A percentile compares a stretch with the other conserved stretches of the same genome.
phyloP scores from a whole-genome alignment of 495 filamentous ascomycete genomes.

The Lophiotrema nucula region DNA sequence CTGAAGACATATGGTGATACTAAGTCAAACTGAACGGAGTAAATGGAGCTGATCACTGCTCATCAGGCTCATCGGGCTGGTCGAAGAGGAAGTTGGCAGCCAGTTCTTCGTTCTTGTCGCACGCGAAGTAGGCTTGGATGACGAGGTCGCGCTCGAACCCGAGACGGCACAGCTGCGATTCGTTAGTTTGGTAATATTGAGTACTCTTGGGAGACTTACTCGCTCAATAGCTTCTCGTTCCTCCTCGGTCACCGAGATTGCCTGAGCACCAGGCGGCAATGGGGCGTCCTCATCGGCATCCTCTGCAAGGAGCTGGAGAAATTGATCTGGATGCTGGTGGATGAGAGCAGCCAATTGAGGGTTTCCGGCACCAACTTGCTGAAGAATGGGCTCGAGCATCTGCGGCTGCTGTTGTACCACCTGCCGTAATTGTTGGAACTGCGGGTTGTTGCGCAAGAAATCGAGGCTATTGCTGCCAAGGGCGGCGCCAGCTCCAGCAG shows the following conservation, averaged over 20 bases:
- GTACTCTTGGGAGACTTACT: constrained; percentile 53
- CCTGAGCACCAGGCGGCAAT: constrained; percentile 82
- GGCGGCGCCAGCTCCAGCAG: constrained; percentile 53
- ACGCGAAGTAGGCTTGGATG: constrained; percentile 98
- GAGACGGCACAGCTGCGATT: constrained; percentile 72
- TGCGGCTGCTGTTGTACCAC: constrained; percentile 95
- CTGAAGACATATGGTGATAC: too few species aligned
- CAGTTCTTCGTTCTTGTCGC: constrained; percentile 98
- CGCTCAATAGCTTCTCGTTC: constrained; percentile 96
- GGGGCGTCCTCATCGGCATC: constrained; percentile 67
- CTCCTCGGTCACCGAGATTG: constrained; percentile 89
- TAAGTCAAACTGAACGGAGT: too few species aligned
- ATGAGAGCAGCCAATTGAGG: constrained; percentile 91
- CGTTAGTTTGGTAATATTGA: constrained; percentile 1
- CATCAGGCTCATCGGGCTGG: constrained; percentile 84
- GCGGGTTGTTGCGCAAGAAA: constrained; percentile 91
- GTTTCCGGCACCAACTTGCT: constrained; percentile 94
- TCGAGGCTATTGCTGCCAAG: constrained; percentile 75
- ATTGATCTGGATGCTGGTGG: constrained; percentile 85
- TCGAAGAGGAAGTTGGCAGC: constrained; percentile 98
- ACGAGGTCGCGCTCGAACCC: constrained; percentile 91
- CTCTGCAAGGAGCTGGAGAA: constrained; percentile 83
- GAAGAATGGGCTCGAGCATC: constrained; percentile 96
- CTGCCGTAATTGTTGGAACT: constrained; percentile 96
- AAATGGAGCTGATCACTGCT: too few species aligned